Percentiles rank a stretch among this genome's conserved stretches.
These are phyloP conservation scores for Malassezia obtusa DNA, from an alignment of 1,284 basidiomycete genomes.

Conservation along the genomic window DNA sequence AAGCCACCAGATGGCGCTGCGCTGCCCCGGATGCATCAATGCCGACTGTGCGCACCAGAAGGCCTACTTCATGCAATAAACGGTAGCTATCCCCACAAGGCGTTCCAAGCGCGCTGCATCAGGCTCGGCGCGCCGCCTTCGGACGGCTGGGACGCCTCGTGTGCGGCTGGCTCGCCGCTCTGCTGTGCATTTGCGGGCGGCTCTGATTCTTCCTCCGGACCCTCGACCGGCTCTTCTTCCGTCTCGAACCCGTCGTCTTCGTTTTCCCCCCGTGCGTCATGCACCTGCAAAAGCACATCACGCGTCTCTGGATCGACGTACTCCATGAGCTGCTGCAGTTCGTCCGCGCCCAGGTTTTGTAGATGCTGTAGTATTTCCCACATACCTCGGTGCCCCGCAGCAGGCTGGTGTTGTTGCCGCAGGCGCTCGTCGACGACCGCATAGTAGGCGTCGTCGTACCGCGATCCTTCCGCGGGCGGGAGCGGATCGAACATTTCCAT, in stretches of 20 bases:
- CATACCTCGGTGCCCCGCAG: conserved; percentile 13
- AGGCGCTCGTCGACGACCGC: conserved; percentile 17
- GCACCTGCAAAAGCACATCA: conserved; percentile 1
- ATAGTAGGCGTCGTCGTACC: conserved; percentile 41
- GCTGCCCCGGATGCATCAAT: conserved; percentile 89
- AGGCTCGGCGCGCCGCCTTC: conserved; percentile 5
- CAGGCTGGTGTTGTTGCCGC: conserved; percentile 7
- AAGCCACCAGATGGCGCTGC: conserved; percentile 69
- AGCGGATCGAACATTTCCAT: conserved; percentile 43
- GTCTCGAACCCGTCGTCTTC: background rate
- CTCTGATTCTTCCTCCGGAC: background rate
- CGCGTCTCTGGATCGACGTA: conserved; percentile 35
- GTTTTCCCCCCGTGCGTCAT: background rate
- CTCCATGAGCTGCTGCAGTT: conserved; percentile 23
- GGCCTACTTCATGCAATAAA: conserved; percentile 59
- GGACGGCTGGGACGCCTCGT: background rate
- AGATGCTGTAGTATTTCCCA: conserved; percentile 9
- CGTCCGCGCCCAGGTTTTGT: conserved; percentile 6
- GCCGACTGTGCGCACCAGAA: conserved; percentile 77
- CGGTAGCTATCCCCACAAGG: conserved; percentile 11
- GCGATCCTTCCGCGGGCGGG: conserved; percentile 25
- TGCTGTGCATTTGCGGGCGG: too few relatives aligned
- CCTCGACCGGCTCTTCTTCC: background rate
- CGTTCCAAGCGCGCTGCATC: conserved; percentile 12
- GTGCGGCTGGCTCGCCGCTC: too few relatives aligned